Evolutionary conservation across 75 land plant species (phyloP).

Genomic region (Cupressus sempervirens): DNA sequence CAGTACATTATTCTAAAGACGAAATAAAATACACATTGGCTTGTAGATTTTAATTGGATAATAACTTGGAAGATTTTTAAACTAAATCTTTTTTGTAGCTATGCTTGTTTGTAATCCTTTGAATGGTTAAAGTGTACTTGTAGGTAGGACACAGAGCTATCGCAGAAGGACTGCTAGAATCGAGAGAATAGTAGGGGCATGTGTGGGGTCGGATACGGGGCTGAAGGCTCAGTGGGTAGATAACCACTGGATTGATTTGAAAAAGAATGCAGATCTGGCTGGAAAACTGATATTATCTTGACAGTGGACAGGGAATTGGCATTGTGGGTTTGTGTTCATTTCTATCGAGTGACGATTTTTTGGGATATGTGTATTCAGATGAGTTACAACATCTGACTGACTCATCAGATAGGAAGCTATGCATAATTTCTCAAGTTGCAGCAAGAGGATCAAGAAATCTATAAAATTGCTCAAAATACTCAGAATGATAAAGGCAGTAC

Average conservation of each 20-base stretch:
- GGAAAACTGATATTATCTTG: not conserved
- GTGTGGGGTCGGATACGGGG: no score
- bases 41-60: no score
- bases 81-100: no score
- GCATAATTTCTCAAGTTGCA: slow-evolving; percentile 4
- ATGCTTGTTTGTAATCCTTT: no score
- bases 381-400: not conserved
- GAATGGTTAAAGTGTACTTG: no score
- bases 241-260: slow-evolving; percentile 61
- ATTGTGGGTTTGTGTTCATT: no score
- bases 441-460: slow-evolving; percentile 1
- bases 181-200: no score
- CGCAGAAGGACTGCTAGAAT: no score
- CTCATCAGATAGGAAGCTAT: slow-evolving; percentile 1
- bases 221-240: slow-evolving; percentile 79
- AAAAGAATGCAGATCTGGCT: slow-evolving; percentile 40
- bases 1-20: no score
- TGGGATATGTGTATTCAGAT: not conserved
- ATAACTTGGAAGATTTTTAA: no score
- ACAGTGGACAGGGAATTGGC: not conserved
- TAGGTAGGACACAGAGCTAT: no score
- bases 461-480: not conserved
- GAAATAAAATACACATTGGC: no score
- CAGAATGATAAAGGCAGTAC: not conserved
- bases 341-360: not conserved